Evolutionary conservation across 805 yeast species (phyloP).

Genomic region (Starmera quercuum): DNA sequence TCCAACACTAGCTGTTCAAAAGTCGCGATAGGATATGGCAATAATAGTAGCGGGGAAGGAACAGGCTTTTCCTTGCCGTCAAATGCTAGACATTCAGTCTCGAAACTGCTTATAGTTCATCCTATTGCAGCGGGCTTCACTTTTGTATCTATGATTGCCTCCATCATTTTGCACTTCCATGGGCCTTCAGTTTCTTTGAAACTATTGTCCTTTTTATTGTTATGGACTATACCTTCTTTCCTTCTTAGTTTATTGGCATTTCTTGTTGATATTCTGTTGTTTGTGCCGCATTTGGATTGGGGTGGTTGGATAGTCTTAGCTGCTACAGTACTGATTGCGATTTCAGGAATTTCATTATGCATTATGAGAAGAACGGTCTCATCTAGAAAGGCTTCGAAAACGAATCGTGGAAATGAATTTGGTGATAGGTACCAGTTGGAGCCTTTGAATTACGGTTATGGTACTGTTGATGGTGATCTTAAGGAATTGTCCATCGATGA

Average conservation of each 20-base stretch:
- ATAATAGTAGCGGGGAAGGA: conserved; percentile 26
- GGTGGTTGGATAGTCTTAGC: conserved; percentile 80
- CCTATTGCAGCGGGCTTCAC: conserved; percentile 56
- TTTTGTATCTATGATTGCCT: conserved; percentile 32
- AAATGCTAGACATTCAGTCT: conserved; percentile 47
- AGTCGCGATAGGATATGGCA: conserved; percentile 36
- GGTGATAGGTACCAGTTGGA: conserved; percentile 17
- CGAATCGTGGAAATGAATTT: conserved; percentile 5
- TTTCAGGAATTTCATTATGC: conserved; percentile 60
- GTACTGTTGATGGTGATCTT: conserved; percentile 19
- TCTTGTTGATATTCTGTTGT: conserved; percentile 73
- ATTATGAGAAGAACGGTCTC: conserved; percentile 62
- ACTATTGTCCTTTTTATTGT: conserved; percentile 42
- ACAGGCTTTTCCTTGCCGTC: conserved; percentile 54
- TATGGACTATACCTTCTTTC: conserved; percentile 63
- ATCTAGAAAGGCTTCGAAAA: conserved; percentile 16
- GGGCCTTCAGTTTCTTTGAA: conserved; percentile 26
- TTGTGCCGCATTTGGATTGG: conserved; percentile 69
- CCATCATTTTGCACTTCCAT: conserved; percentile 32
- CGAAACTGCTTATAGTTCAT: conserved; percentile 59
- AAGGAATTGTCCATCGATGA: conserved; percentile 1
- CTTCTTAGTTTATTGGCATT: conserved; percentile 65
- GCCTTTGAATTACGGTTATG: conserved; percentile 18
- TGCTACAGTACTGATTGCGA: conserved; percentile 57
- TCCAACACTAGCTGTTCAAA: conserved; percentile 28